A percentile compares a stretch with the other conserved stretches of the same genome.
Conservation (phyloP, 2,329 filamentous ascomycete species). For the Raffaelea albimanens region DNA sequence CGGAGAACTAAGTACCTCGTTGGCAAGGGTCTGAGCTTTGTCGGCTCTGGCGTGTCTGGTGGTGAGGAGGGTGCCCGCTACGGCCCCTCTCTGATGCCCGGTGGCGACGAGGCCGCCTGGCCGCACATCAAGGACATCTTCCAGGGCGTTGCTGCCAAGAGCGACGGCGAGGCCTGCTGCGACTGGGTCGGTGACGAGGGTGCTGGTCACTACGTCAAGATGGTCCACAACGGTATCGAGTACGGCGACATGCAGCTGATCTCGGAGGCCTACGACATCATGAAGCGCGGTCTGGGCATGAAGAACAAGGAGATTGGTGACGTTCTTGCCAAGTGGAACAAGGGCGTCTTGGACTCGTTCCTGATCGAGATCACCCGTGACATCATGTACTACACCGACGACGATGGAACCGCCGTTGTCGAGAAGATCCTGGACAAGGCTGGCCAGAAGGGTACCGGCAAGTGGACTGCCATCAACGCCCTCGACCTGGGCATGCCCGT, state of each 20-base stretch:
- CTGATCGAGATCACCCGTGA: slow-evolving; percentile 98
- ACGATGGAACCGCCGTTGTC: slow-evolving; percentile 79
- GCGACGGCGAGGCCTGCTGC: slow-evolving; percentile 93
- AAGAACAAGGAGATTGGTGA: slow-evolving; percentile 92
- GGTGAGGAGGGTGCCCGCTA: slow-evolving; percentile 99
- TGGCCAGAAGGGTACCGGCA: slow-evolving; percentile 98
- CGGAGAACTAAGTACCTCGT: slow-evolving; percentile 85
- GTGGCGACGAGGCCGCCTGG: slow-evolving; percentile 97
- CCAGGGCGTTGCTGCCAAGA: slow-evolving; percentile 96
- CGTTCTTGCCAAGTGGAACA: slow-evolving; percentile 94
- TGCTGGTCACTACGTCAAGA: slow-evolving; percentile 99
- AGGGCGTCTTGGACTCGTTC: slow-evolving; percentile 96
- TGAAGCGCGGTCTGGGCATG: slow-evolving; percentile 94
- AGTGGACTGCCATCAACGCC: slow-evolving; percentile 99
- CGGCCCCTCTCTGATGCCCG: slow-evolving; percentile 96
- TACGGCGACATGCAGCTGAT: slow-evolving; percentile 99
- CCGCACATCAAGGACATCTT: slow-evolving; percentile 98
- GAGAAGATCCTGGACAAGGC: slow-evolving; percentile 99
- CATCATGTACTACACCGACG: slow-evolving; percentile 97
- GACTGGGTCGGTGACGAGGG: slow-evolving; percentile 99
- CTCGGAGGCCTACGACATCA: slow-evolving; percentile 99
- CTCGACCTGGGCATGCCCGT: slow-evolving; percentile 98
- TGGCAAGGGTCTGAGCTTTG: slow-evolving; percentile 84
- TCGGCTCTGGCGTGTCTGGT: slow-evolving; percentile 95
- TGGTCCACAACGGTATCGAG: slow-evolving; percentile 99